Base-by-base conservation (phyloP, 176 grass and related monocot species). In the Lolium rigidum region DNA sequence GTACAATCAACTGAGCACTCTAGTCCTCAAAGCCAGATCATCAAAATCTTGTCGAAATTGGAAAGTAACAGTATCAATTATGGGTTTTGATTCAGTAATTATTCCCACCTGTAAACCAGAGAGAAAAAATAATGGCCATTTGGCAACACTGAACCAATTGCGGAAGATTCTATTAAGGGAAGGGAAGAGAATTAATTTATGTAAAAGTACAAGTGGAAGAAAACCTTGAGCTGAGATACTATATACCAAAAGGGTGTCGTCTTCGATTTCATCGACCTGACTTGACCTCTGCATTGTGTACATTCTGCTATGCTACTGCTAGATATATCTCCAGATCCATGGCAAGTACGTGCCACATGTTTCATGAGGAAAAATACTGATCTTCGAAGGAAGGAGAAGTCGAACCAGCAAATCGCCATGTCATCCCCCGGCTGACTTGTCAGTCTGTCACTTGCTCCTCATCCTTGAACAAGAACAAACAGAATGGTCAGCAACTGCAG, bases 21-120 rank as follows among this genome's bases (percentile, higher is more conserved):
- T 94, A 57, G 97, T 96, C 82, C 97, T 92, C 70, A 86, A 54
- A 13, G 94, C 94, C 70, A 96, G 31, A 88, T 96, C 97, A 88
- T 99, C 88, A 85, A 99, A 99, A 94, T 96, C 94, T 94, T 95
- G 97, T 35, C 94, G 82, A 78, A 99, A 96, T 86, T 99, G 97
- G 90, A 99, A 96, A 31, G 28, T 31, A 31, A 31, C 28, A 31
- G 28, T 31, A 31, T 31, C 28, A 31, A 31, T 31, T 31, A 31
- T 31, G 28, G 28, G 28, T 31, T 31, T 31, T 31, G 28, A 31
- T 31, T 31, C 28, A 31, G 28, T 31, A 31, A 31, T 31, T 31
- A 31, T 31, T 31, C 28, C 2, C 28, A 31, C 28, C 28, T 31
- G 28, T 31, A 31, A 31, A 31, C 28, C 28, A 31, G 28, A 31